These are phyloP conservation scores for Caulochytrium protostelioides DNA, from an alignment of 371 early-diverging fungal genomes.

Conservation along the genomic window DNA sequence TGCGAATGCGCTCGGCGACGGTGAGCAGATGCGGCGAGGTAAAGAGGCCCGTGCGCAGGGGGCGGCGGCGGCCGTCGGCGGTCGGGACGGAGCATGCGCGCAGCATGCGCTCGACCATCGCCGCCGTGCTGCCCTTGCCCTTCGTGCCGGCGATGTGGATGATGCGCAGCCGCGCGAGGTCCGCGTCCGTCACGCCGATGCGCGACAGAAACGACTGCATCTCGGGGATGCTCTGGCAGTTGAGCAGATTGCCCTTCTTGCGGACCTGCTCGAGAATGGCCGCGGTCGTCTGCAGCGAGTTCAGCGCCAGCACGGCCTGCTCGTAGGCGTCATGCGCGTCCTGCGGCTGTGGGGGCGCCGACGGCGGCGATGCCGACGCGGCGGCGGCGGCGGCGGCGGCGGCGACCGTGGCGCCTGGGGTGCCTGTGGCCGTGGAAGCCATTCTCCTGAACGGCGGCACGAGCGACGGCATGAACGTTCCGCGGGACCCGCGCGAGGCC, in stretches of 20 bases:
- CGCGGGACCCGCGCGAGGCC: too few species aligned
- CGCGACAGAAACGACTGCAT: constrained; percentile 39
- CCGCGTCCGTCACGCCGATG: constrained; percentile 43
- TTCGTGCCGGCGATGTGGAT: constrained; percentile 73
- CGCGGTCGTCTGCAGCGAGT: constrained; percentile 59
- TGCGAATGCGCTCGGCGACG: constrained; percentile 81
- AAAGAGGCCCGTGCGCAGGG: constrained; percentile 36
- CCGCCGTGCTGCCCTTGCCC: constrained; percentile 58
- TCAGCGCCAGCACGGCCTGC: constrained; percentile 53
- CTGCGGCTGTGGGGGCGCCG: too few species aligned
- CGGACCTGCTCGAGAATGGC: constrained; percentile 46
- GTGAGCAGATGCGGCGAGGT: constrained; percentile 84
- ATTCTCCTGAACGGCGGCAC: too few species aligned
- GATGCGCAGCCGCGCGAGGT: constrained; percentile 45
- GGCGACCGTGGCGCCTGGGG: too few species aligned
- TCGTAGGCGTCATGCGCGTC: too few species aligned
- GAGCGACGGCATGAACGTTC: too few species aligned
- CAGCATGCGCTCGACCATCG: constrained; percentile 44
- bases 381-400: too few species aligned
- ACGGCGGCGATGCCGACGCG: too few species aligned
- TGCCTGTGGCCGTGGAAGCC: too few species aligned
- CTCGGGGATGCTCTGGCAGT: constrained; percentile 44
- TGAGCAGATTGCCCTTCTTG: constrained; percentile 43
- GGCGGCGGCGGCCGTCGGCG: background rate
- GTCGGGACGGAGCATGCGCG: too few species aligned